These are phyloP conservation scores for Lepidopterella palustris DNA, from an alignment of 495 filamentous ascomycete genomes.

Conservation along the genomic window DNA sequence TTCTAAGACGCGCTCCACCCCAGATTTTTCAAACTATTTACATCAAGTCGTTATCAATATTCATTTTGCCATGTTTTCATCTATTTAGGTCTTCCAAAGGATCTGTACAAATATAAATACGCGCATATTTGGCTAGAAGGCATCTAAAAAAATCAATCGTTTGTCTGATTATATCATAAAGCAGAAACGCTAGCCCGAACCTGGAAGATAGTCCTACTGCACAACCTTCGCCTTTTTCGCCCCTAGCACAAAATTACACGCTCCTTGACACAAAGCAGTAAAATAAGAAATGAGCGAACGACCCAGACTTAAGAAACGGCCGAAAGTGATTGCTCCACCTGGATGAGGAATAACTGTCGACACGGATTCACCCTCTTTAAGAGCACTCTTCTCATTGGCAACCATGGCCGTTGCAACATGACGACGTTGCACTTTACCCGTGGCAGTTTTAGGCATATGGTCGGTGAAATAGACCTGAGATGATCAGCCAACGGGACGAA, in stretches of 20 bases:
- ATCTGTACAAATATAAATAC: too few relatives aligned
- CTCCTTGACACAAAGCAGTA: conserved; percentile 2
- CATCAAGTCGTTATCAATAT: too few relatives aligned
- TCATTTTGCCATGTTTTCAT: too few relatives aligned
- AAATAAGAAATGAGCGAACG: conserved; percentile 11
- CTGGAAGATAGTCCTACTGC: background rate
- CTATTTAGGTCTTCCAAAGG: too few relatives aligned
- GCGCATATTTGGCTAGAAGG: too few relatives aligned
- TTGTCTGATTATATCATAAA: background rate
- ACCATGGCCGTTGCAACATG: conserved; percentile 73
- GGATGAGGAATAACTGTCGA: background rate
- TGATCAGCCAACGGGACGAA: background rate
- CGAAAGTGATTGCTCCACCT: background rate
- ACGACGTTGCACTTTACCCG: conserved; percentile 73
- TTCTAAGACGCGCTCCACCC: too few relatives aligned
- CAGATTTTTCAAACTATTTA: too few relatives aligned
- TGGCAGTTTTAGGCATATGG: conserved; percentile 78
- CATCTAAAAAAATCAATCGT: background rate
- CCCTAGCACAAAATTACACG: conserved; percentile 1
- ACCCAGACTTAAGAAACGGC: conserved; percentile 6
- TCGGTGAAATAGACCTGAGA: conserved; percentile 64
- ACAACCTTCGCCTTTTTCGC: conserved; percentile 8
- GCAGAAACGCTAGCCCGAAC: background rate
- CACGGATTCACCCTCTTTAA: background rate
- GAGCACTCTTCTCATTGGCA: conserved; percentile 38